A percentile compares a stretch with the other conserved stretches of the same genome.
Conservation (phyloP, 257 asterid genomes). For the Pogostemon cablin region DNA sequence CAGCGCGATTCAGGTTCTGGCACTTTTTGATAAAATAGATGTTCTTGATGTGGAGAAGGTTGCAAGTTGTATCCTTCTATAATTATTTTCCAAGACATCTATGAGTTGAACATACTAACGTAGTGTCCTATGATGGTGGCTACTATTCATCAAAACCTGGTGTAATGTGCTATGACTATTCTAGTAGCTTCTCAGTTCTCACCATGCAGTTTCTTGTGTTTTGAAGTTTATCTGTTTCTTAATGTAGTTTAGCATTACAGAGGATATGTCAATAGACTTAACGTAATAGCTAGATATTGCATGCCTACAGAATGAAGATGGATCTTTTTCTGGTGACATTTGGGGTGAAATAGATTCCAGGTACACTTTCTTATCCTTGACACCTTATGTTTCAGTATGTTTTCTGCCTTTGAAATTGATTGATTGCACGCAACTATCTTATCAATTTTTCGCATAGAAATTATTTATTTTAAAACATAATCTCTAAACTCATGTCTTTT, state of each 20-base stretch:
- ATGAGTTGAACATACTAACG: not conserved
- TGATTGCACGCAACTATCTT: not conserved
- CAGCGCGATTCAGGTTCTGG: constrained; percentile 90
- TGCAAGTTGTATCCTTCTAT: constrained; percentile 70
- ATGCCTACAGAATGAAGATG: constrained; percentile 86
- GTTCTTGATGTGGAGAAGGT: constrained; percentile 80
- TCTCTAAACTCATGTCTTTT: constrained; percentile 17
- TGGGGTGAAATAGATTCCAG: constrained; percentile 98
- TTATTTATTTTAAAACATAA: not conserved
- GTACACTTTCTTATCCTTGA: constrained; percentile 40
- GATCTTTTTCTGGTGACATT: constrained; percentile 91
- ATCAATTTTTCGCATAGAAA: not conserved
- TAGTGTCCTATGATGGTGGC: not conserved
- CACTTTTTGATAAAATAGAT: constrained; percentile 74
- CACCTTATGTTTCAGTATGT: not conserved
- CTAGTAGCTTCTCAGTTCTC: constrained; percentile 12
- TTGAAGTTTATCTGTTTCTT: not conserved
- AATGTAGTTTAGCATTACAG: constrained; percentile 1
- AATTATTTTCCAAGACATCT: constrained; percentile 2
- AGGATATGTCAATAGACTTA: constrained; percentile 41
- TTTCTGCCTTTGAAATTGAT: not conserved
- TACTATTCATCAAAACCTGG: not conserved
- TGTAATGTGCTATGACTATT: not conserved
- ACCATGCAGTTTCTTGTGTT: constrained; percentile 14
- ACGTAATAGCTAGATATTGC: constrained; percentile 65